Conservation (phyloP, 2,329 filamentous ascomycete species). For the Epichloe baconii region DNA sequence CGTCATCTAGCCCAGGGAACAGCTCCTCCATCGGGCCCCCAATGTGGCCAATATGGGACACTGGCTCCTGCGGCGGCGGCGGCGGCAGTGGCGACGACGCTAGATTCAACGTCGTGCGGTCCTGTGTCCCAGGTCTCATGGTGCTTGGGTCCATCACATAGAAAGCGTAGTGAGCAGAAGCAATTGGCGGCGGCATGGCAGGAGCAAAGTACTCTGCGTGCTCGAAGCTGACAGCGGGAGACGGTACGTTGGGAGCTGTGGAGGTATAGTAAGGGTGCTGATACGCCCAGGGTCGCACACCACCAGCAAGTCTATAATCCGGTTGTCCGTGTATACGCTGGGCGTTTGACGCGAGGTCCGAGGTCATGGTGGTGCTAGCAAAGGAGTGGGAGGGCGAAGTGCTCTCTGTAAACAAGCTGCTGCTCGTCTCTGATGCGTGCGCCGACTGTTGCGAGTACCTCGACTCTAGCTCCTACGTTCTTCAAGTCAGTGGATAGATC, state of each 20-base stretch:
- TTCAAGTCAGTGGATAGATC: neutral
- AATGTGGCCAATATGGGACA: constrained; percentile 1
- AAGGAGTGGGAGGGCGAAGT: constrained; percentile 1
- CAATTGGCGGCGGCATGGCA: neutral
- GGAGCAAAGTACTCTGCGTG: neutral
- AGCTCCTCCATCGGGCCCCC: constrained; percentile 3
- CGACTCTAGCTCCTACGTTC: neutral
- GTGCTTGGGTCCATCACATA: neutral
- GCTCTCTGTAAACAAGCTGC: neutral
- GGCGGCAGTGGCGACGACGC: neutral
- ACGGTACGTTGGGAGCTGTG: neutral
- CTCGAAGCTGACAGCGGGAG: constrained; percentile 2
- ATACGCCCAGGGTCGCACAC: neutral
- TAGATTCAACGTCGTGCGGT: neutral
- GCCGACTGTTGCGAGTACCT: neutral
- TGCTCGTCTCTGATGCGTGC: neutral
- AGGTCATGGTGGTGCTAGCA: neutral
- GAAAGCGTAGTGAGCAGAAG: neutral
- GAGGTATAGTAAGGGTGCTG: neutral
- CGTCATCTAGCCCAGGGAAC: constrained; percentile 1
- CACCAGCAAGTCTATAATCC: neutral
- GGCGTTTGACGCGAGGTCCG: neutral
- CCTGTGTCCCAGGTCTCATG: neutral
- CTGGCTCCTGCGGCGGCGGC: neutral
- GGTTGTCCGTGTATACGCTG: neutral